Evolutionary conservation across 2,329 filamentous ascomycete genomes (phyloP), one percentile per base, ranked within the genome.

Genomic region (Colletotrichum sp.): DNA sequence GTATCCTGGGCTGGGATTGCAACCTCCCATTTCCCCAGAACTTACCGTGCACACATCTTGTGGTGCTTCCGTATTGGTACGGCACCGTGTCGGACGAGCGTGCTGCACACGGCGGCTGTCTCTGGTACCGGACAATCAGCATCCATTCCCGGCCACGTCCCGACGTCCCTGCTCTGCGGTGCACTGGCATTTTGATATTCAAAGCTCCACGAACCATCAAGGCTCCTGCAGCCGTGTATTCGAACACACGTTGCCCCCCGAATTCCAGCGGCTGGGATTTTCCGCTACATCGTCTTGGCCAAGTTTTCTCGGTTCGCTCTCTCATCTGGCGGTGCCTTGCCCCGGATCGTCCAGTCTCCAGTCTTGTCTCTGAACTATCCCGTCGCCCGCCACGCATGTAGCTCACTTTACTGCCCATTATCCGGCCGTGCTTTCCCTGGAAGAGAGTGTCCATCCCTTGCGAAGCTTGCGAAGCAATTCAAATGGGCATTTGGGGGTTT

Each of bases 121-220:
- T 24, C 38, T 52, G 62, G 55, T 56, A 34, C 55, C 24, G 64
- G 56, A 73, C 64, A 73, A 38, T 73, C 70, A 55, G 36, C 64
- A 24, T 38, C 65, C 70, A 73, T 73, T 73, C 70, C 64, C 64
- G 24, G 38, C 36, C 16, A 26, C 34, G 63, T 52, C 28, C n/a
- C 28, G 58, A 64, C 28, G 66, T 34, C 28, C 34, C 21, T 61
- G 56, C 24, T 62, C 21, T 48, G 21, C 34, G 18, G 18, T 48
- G 67, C 67, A 67, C 68, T 72, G 68, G 72, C 62, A 74, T 63
- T 58, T 32, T 24, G 12, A 32, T 58, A 71, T 62, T 32, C 38
- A 32, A 52, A 58, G 48, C 59, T 30, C 21, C 12, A n/a, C 24
- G 38, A 65, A 24, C n/a, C 36, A 62, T 63, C 61, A 36, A 34